Base-by-base conservation (phyloP, 768 basidiomycete genomes). In the Leccinum longicurvipes region DNA sequence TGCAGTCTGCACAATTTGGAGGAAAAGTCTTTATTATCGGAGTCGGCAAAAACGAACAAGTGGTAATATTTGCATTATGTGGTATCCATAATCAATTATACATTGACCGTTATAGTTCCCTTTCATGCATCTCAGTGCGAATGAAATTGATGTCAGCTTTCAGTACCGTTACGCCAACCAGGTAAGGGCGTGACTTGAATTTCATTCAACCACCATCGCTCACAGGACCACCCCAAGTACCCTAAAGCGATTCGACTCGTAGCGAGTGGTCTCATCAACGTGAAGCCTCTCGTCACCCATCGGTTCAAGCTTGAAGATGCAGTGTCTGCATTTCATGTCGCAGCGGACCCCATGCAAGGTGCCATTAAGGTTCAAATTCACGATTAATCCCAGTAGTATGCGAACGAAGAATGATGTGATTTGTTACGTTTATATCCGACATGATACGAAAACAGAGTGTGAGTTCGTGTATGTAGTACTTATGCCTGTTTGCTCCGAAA, bases 171-270 rank as follows among this genome's bases (percentile, higher is more conserved):
- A 87, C 59, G 81, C 82, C 24, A 86, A 84, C 63, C 84, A 85
- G 68, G 81, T 77, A 59, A 36, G 54, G 21, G 11, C 19, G 4
- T 11, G 7, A 36, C 29, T 36, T 53, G 19, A 15, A 41, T 32
- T 3, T n/a, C 2, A 19, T 42, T 19, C 17, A 32, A 32, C 24
- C 36, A 29, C 15, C n/a, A n/a, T 23, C 41, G 3, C 29, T 60
- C 2, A 60, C 34, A 19, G 9, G 15, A 31, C 41, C 5, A 31
- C 5, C 39, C 24, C 36, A 72, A 86, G 77, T 95, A 93, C 72
- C 91, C 91, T 10, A 90, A 88, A 64, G 93, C 93, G 3, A 82
- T 95, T 55, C 81, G 86, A 4, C 83, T 94, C 9, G 79, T 95
- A n/a, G 84, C 87, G 39, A 83, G 85, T 21, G 81, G 84, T 27